Percentiles rank a stretch among this genome's conserved stretches.
These are phyloP conservation scores for Pleoardoris graminearum DNA, from an alignment of 2,329 filamentous ascomycete species.

Conservation along the genomic window DNA sequence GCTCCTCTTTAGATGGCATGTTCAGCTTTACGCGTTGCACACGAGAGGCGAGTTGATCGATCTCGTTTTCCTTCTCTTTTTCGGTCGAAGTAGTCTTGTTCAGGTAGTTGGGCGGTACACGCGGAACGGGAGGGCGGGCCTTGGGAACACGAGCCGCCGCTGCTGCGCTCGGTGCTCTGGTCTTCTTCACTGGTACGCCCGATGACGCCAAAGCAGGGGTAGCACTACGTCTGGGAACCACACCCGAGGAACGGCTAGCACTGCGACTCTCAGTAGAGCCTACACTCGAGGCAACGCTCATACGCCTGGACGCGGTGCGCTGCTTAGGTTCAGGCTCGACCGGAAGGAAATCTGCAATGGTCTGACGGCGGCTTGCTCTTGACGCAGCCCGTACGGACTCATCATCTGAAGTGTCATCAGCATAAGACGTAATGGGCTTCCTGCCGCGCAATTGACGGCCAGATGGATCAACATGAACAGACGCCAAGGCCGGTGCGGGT, in stretches of 20 bases:
- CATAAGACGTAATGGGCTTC: constrained; percentile 58
- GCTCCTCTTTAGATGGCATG: constrained; percentile 60
- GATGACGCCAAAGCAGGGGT: constrained; percentile 30
- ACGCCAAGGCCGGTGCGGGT: constrained; percentile 39
- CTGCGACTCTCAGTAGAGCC: constrained; percentile 42
- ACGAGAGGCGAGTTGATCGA: constrained; percentile 57
- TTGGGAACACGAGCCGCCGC: constrained; percentile 37
- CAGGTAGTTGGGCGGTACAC: constrained; percentile 45
- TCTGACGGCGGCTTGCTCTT: constrained; percentile 41
- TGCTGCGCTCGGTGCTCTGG: constrained; percentile 51
- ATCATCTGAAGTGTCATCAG: constrained; percentile 54
- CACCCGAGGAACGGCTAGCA: constrained; percentile 42
- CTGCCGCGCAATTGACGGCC: constrained; percentile 72
- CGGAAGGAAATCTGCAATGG: constrained; percentile 45
- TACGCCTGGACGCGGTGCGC: constrained; percentile 43
- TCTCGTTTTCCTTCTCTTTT: constrained; percentile 35
- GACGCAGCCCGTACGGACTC: constrained; percentile 33
- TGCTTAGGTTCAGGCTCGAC: constrained; percentile 26
- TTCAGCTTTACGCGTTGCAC: constrained; percentile 63
- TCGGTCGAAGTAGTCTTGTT: constrained; percentile 29
- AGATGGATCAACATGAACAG: constrained; percentile 50
- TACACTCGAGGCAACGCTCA: constrained; percentile 52
- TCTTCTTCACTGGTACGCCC: constrained; percentile 62
- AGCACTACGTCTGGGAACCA: constrained; percentile 41
- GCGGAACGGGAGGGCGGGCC: constrained; percentile 49